Conservation (phyloP, 768 basidiomycete genomes). For the Scleroderma citrinum region DNA sequence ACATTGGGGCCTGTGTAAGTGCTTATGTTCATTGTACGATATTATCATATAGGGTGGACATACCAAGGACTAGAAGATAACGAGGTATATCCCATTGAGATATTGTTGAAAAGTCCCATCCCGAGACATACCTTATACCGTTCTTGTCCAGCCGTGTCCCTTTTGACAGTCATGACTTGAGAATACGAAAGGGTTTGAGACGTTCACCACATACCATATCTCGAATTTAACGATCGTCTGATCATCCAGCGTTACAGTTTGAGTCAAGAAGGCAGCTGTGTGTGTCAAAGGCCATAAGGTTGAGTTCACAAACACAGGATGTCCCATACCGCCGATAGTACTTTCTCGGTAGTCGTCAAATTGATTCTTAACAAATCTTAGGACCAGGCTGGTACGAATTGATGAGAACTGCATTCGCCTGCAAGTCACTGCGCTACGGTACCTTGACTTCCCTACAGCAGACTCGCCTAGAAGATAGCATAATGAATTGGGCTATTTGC, state of each 20-base stretch:
- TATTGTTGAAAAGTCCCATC: not conserved
- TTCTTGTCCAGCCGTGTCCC: conserved; percentile 96
- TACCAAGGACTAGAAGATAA: conserved; percentile 38
- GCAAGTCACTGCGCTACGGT: conserved; percentile 11
- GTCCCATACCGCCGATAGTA: conserved; percentile 75
- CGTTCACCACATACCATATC: conserved; percentile 67
- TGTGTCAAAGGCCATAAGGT: conserved; percentile 13
- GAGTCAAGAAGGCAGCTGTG: conserved; percentile 94
- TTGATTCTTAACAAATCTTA: conserved; percentile 95
- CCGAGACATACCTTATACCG: conserved; percentile 69
- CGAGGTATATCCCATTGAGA: not conserved
- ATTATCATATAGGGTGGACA: conserved; percentile 15
- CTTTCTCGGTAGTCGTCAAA: conserved; percentile 95
- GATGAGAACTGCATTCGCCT: conserved; percentile 21
- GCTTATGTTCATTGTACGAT: conserved; percentile 1
- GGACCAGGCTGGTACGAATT: conserved; percentile 61
- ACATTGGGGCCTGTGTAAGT: conserved; percentile 75
- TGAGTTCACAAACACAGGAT: not conserved
- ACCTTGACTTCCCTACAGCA: conserved; percentile 97
- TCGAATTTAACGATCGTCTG: conserved; percentile 95
- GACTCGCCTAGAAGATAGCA: conserved; percentile 67
- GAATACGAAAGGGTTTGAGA: conserved; percentile 5
- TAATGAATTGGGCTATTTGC: conserved; percentile 1
- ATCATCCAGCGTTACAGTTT: conserved; percentile 88
- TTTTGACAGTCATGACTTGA: conserved; percentile 23